Base-by-base conservation (phyloP, 2,329 filamentous ascomycete genomes). In the Penicillium sp. region DNA sequence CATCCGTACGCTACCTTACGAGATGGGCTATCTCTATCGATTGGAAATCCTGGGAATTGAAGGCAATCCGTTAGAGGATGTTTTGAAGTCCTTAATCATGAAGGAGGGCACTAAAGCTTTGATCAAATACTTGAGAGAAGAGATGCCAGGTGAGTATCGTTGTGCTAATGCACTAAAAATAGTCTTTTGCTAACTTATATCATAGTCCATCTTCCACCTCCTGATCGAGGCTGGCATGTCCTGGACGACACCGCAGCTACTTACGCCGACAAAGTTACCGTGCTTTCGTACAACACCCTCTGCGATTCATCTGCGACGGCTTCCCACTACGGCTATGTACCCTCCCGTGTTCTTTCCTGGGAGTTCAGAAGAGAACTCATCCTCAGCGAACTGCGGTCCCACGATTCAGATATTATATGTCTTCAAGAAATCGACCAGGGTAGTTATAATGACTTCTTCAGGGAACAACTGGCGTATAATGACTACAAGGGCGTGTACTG, bases 401-500 rank as follows among this genome's bases (percentile, higher is more conserved):
- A 91, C 64, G 87, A 94, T 70, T 90, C 94, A 56, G 95, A 99
- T 78, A 91, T 99, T 70, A 83, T 98, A 56, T 96, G 93, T 74
- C 82, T 99, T 50, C 95, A 99, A 75, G 95, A 99, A 76, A 91
- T 98, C 46, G 94, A 96, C 58, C 90, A 90, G 58, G 92, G 96
- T 71, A 94, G 91, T 58, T 97, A 96, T 81, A 91, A 96, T 73
- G 91, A 94, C 64, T 96, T 90, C 71, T 95, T 98, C 81, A 88
- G 91, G 63, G 90, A 91, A n/a, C 88, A 92, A 64, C 84, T 99
- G 62, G 92, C 92, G 2, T 89, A 92, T 69, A 85, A 90, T 70
- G 93, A 94, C 67, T 99, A 98, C 85, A 96, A 93, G 80, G 94
- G 95, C 26, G 89, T 97, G 3, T 96, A 94, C 74, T 97, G 91